Base-by-base conservation (phyloP, 257 asterid genomes). In the Linaria vulgaris region DNA sequence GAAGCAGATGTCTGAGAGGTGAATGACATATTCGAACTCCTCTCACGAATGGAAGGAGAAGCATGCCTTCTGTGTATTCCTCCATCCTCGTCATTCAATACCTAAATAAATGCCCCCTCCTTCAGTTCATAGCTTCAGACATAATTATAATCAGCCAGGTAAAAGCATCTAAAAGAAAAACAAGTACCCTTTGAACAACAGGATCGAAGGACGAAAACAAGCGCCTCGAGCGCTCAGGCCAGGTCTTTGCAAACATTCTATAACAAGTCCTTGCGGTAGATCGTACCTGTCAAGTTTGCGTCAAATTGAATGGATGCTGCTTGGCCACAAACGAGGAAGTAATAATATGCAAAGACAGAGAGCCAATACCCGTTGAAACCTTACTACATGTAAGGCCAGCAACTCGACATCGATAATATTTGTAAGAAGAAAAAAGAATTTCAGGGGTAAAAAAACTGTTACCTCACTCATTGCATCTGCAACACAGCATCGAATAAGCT, bases 381-480 rank as follows among this genome's bases (percentile, higher is more conserved):
- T 37, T 16, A 34, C 47, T 12, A 59, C 22, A 44, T 38, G 41
- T 58, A 15, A 21, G 55, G 37, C 59, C 14, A 47, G 56, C 22
- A 25, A 37, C 34, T 27, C 15, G 5, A 20, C 50, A 51, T 37
- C 61, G 72, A 56, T 31, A 63, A 0, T 6, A 47, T 4, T 46
- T 47, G 24, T 1, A 14, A 44, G 16, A 57, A 54, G 27, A 59
- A 61, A 51, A 12, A 9, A 21, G 14, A 51, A 34, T 31, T 71
- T 67, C 27, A 55, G 27, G 66, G 21, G 58, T 38, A 41, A 77
- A 68, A n/a, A 61, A 30, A 61, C 46, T 23, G 64, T 44, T 79
- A 87, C 99, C 95, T 94, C 99, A 74, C 99, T 85, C 96, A 94
- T 90, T 56, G 99, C 97, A 82, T 94, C 99, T 50, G 90, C 88